These are phyloP conservation scores for Castanea mollissima DNA, from an alignment of 306 rosid species.

Conservation along the genomic window DNA sequence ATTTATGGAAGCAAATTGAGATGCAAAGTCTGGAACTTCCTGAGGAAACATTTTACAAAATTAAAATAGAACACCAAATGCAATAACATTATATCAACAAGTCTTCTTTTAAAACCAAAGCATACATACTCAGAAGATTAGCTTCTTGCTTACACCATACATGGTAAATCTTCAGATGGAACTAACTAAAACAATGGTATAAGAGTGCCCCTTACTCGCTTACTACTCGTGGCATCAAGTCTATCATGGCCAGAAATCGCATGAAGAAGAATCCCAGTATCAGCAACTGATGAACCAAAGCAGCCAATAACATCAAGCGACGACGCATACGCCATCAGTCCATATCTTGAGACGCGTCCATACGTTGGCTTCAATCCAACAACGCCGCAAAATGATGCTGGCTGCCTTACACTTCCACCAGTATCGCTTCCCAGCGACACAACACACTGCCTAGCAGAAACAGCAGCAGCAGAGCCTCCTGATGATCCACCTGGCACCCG, in stretches of 20 bases:
- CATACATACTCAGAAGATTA: neutral
- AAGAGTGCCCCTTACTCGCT: conserved; percentile 49
- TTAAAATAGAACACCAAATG: neutral
- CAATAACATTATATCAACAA: neutral
- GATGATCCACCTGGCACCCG: conserved; percentile 99
- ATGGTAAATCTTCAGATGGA: neutral
- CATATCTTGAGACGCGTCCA: conserved; percentile 93
- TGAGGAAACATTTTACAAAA: conserved; percentile 34
- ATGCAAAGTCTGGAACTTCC: conserved; percentile 71
- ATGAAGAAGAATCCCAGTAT: conserved; percentile 87
- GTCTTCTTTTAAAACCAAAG: neutral
- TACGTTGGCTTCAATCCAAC: conserved; percentile 97
- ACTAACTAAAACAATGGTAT: neutral
- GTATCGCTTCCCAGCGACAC: conserved; percentile 97
- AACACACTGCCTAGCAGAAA: conserved; percentile 91
- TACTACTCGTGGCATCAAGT: conserved; percentile 89
- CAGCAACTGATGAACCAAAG: conserved; percentile 87
- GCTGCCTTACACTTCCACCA: conserved; percentile 99
- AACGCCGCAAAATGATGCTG: conserved; percentile 96
- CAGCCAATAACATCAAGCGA: conserved; percentile 98
- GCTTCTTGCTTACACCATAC: neutral
- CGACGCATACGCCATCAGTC: conserved; percentile 95
- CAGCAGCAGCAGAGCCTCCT: conserved; percentile 98
- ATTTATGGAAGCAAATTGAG: conserved; percentile 44
- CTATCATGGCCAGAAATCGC: conserved; percentile 88